These are phyloP conservation scores for Ogataea henricii DNA, from an alignment of 805 yeast species.

Conservation along the genomic window DNA sequence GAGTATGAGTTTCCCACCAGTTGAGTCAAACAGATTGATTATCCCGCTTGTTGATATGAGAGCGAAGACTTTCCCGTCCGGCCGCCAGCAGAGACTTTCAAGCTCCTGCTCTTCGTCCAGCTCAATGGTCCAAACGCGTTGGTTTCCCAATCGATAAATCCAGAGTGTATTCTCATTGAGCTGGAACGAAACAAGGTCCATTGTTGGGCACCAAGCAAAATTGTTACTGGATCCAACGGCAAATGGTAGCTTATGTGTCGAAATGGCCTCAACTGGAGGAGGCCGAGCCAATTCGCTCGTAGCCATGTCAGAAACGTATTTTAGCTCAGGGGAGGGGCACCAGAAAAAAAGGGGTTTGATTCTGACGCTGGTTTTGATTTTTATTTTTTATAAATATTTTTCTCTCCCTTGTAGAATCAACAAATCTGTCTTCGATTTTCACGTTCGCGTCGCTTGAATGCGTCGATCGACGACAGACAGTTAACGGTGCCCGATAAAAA, in stretches of 20 bases:
- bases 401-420: no score
- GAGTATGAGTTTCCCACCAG: constrained; percentile 30
- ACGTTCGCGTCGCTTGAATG: constrained; percentile 1
- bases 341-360: neutral
- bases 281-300: neutral
- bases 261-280: constrained; percentile 7
- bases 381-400: neutral
- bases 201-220: constrained; percentile 36
- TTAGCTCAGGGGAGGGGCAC: neutral
- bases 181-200: constrained; percentile 36
- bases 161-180: constrained; percentile 31
- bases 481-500: constrained; percentile 2
- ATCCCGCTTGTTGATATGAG: constrained; percentile 26
- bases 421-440: neutral
- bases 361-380: neutral
- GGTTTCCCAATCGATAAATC: constrained; percentile 35
- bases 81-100: constrained; percentile 31
- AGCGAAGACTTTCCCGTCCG: constrained; percentile 36
- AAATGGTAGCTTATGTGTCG: constrained; percentile 23
- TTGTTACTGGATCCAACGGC: constrained; percentile 21
- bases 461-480: constrained; percentile 11
- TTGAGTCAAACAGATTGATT: constrained; percentile 32
- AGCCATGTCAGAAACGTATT: neutral
- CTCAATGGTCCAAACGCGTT: constrained; percentile 36
- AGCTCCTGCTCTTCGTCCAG: constrained; percentile 23